Evolutionary conservation across 306 rosid species (phyloP).

Genomic region (Trifolium pratense): DNA sequence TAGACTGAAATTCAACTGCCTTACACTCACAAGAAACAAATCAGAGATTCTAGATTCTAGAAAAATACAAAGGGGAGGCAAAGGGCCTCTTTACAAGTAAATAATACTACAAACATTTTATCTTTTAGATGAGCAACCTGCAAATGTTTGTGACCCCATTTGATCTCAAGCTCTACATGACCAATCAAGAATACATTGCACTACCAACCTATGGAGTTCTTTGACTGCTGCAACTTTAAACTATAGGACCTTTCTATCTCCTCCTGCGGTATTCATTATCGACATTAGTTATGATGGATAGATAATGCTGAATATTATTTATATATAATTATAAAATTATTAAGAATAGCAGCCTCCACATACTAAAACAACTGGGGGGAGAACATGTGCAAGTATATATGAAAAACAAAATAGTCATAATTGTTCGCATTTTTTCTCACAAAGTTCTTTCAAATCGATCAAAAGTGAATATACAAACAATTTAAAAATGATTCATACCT

Average conservation of each 20-base stretch:
- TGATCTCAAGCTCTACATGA: conserved; percentile 2
- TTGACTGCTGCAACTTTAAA: conserved; percentile 65
- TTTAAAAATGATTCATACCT: conserved; percentile 50
- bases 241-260: conserved; percentile 47
- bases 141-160: neutral
- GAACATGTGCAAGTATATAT: neutral
- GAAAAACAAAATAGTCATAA: conserved; percentile 7
- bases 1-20: neutral
- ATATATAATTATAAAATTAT: neutral
- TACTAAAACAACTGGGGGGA: neutral
- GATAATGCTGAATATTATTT: conserved; percentile 12
- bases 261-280: conserved; percentile 35
- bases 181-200: conserved; percentile 8
- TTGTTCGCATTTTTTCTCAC: neutral
- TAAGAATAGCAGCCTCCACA: conserved; percentile 7
- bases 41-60: neutral
- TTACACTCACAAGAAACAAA: neutral
- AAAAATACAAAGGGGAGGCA: neutral
- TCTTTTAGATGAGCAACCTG: neutral
- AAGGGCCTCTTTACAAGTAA: conserved; percentile 13
- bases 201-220: conserved; percentile 61
- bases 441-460: neutral
- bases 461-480: neutral
- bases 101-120: neutral
- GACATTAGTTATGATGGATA: neutral